A percentile compares a stretch with the other conserved stretches of the same genome.
Evolutionary conservation across 805 yeast genomes (phyloP).

Genomic region (Saccharomycopsis microspora): DNA sequence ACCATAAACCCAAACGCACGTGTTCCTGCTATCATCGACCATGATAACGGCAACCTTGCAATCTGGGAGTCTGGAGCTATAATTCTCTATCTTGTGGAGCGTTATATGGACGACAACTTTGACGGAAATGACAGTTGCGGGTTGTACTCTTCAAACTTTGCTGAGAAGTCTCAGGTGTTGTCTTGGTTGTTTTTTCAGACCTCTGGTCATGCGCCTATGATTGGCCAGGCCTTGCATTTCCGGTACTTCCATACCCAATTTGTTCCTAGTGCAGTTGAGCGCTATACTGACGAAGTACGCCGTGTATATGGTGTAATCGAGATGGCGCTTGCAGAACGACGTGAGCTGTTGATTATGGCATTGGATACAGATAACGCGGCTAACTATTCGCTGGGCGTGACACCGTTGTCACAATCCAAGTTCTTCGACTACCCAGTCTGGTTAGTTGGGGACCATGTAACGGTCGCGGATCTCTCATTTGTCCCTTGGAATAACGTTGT

Average conservation of each 20-base stretch:
- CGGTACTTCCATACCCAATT: constrained; percentile 79
- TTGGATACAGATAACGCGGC: constrained; percentile 81
- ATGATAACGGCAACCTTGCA: constrained; percentile 64
- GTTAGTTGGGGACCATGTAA: constrained; percentile 77
- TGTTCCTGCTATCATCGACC: constrained; percentile 91
- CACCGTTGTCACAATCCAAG: constrained; percentile 74
- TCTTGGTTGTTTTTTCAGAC: constrained; percentile 94
- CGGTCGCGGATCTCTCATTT: constrained; percentile 85
- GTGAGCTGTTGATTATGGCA: constrained; percentile 86
- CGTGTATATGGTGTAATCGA: constrained; percentile 90
- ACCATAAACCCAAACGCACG: constrained; percentile 93
- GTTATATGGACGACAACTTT: constrained; percentile 42
- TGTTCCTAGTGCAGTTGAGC: constrained; percentile 80
- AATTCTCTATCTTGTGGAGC: constrained; percentile 67
- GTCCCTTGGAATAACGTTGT: constrained; percentile 97
- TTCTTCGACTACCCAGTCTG: constrained; percentile 91
- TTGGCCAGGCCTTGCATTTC: constrained; percentile 93
- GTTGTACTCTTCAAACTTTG: constrained; percentile 67
- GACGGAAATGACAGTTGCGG: constrained; percentile 48
- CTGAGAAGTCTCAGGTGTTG: constrained; percentile 74
- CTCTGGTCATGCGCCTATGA: constrained; percentile 97
- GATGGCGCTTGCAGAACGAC: constrained; percentile 86
- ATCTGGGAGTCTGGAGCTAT: constrained; percentile 97
- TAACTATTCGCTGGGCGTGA: constrained; percentile 77
- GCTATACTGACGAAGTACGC: constrained; percentile 86